Evolutionary conservation across 2,329 filamentous ascomycete species (phyloP).

Genomic region (Trichoderma sp.): DNA sequence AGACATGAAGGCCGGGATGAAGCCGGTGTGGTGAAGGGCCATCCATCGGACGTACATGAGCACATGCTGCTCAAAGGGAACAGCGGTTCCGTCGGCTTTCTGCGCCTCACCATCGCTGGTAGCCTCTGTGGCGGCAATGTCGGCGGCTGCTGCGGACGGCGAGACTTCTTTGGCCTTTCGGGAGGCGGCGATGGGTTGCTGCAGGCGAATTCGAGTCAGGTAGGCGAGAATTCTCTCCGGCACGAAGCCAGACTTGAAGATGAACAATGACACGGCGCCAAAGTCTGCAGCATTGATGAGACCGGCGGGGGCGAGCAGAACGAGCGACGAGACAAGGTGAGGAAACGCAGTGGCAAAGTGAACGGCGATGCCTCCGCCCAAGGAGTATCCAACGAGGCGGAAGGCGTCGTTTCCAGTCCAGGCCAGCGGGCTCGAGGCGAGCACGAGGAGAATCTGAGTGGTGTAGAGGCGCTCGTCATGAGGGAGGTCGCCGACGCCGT

Average conservation of each 20-base stretch:
- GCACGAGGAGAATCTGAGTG: slow-evolving; percentile 68
- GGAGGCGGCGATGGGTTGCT: slow-evolving; percentile 50
- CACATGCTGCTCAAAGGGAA: slow-evolving; percentile 50
- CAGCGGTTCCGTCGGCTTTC: slow-evolving; percentile 31
- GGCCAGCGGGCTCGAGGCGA: slow-evolving; percentile 68
- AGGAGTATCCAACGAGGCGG: slow-evolving; percentile 74
- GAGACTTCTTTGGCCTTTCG: slow-evolving; percentile 32
- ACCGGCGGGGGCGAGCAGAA: slow-evolving; percentile 78
- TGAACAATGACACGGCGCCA: slow-evolving; percentile 49
- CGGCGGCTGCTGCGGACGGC: slow-evolving; percentile 34
- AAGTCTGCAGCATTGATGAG: slow-evolving; percentile 63
- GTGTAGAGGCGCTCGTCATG: slow-evolving; percentile 75
- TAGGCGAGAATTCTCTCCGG: slow-evolving; percentile 54
- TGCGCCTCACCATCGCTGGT: slow-evolving; percentile 34
- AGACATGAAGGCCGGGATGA: slow-evolving; percentile 62
- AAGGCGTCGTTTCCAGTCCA: slow-evolving; percentile 65
- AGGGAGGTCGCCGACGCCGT: slow-evolving; percentile 64
- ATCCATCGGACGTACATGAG: slow-evolving; percentile 60
- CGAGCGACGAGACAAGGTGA: slow-evolving; percentile 65
- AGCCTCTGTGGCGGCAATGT: slow-evolving; percentile 48
- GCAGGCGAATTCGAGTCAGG: slow-evolving; percentile 52
- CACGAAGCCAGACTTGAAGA: slow-evolving; percentile 58
- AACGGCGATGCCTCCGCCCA: slow-evolving; percentile 77
- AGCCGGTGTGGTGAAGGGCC: slow-evolving; percentile 56
- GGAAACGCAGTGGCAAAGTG: slow-evolving; percentile 76